phyloP scores from a whole-genome alignment of 2,329 filamentous ascomycete species.

The Fusarium tricinctum region DNA sequence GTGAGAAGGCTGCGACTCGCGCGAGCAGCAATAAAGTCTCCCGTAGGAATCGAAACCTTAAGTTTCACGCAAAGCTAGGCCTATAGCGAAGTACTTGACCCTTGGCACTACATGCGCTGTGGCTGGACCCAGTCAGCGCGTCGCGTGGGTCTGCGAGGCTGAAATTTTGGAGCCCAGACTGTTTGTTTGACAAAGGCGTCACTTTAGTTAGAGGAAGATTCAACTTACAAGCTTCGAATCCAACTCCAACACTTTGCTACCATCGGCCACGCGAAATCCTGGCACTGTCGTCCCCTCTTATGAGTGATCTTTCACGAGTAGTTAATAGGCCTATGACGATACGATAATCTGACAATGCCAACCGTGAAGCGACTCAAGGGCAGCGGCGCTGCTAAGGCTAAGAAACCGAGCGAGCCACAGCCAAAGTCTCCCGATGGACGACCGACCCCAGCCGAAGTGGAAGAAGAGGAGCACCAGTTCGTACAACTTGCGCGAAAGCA shows the following conservation, averaged over 20 bases:
- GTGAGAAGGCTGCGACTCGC: slow-evolving; percentile 46
- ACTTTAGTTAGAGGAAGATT: slow-evolving; percentile 33
- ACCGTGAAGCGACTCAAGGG: slow-evolving; percentile 71
- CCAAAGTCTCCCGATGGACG: slow-evolving; percentile 57
- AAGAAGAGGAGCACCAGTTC: slow-evolving; percentile 79
- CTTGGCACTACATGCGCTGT: slow-evolving; percentile 32
- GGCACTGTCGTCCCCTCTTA: slow-evolving; percentile 24
- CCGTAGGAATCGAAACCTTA: slow-evolving; percentile 9
- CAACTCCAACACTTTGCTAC: slow-evolving; percentile 16
- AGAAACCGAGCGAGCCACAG: slow-evolving; percentile 55
- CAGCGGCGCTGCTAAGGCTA: slow-evolving; percentile 60
- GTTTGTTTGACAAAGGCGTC: slow-evolving; percentile 41
- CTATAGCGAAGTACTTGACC: slow-evolving; percentile 19
- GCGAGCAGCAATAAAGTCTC: slow-evolving; percentile 21
- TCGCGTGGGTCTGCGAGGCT: slow-evolving; percentile 53
- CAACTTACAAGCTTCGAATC: slow-evolving; percentile 32
- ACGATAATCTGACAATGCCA: slow-evolving; percentile 61
- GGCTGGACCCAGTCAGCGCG: slow-evolving; percentile 39
- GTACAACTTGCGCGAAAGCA: slow-evolving; percentile 84
- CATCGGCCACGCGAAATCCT: slow-evolving; percentile 28
- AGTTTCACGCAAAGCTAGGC: accelerated
- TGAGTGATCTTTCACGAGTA: slow-evolving; percentile 15
- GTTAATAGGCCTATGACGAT: slow-evolving; percentile 42
- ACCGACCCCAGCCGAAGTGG: slow-evolving; percentile 74
- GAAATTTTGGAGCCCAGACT: slow-evolving; percentile 54